phyloP scores from a whole-genome alignment of 148 eudicot genomes.

The Chenopodium formosanum region DNA sequence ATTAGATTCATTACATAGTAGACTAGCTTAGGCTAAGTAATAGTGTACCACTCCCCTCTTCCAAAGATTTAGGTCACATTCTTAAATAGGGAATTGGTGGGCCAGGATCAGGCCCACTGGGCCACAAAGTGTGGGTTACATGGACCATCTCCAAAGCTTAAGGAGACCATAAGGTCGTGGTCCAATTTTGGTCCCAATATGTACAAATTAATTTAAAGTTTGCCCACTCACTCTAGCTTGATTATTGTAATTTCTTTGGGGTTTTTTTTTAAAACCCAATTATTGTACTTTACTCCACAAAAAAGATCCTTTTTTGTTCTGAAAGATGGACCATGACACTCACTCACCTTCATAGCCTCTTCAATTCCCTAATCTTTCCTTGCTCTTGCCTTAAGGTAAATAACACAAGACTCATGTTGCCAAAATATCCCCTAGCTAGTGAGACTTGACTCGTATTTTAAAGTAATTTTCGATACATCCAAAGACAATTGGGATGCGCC shows the following conservation, averaged over 20 bases:
- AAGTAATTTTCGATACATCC: too few relatives aligned
- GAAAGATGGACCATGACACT: not conserved
- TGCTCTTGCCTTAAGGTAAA: not conserved
- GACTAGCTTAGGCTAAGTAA: not conserved
- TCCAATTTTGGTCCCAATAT: slow-evolving; percentile 24
- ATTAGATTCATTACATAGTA: not conserved
- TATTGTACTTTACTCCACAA: slow-evolving; percentile 10
- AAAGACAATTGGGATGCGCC: too few relatives aligned
- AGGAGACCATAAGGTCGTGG: slow-evolving; percentile 28
- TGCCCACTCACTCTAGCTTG: slow-evolving; percentile 10
- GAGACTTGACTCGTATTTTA: too few relatives aligned
- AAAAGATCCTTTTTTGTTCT: not conserved
- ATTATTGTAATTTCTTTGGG: not conserved
- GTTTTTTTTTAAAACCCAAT: not conserved
- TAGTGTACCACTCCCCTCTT: not conserved
- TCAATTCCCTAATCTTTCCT: not conserved
- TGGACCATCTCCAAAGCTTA: slow-evolving; percentile 38
- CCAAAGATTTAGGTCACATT: slow-evolving; percentile 11
- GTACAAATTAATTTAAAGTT: too few relatives aligned
- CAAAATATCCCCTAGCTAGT: too few relatives aligned
- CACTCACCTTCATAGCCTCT: not conserved
- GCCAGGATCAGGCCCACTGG: slow-evolving; percentile 23
- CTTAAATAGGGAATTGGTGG: slow-evolving; percentile 15
- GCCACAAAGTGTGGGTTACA: slow-evolving; percentile 17
- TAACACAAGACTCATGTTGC: not conserved